Conservation (phyloP, 2,329 filamentous ascomycete genomes). For the Fusarium anthophilum region DNA sequence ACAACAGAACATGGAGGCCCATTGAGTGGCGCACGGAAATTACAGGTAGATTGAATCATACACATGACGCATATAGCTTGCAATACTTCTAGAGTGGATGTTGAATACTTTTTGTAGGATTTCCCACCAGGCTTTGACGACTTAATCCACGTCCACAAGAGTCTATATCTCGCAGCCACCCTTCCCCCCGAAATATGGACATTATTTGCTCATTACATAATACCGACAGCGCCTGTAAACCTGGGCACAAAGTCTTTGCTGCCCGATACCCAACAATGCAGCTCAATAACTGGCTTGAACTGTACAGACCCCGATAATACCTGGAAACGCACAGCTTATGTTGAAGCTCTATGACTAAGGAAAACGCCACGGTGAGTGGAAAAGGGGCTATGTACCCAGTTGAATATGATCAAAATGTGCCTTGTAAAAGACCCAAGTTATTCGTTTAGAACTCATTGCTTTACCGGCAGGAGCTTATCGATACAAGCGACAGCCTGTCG, state of each 20-base stretch:
- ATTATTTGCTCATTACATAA: constrained; percentile 34
- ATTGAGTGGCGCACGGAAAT: constrained; percentile 2
- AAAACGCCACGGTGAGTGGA: constrained; percentile 32
- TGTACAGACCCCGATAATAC: constrained; percentile 5
- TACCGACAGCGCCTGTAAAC: constrained; percentile 19
- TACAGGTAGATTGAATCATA: not conserved
- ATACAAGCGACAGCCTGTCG: constrained; percentile 41
- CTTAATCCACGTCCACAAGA: constrained; percentile 3
- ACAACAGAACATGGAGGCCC: not conserved
- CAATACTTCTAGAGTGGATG: constrained; percentile 3
- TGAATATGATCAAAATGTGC: constrained; percentile 28
- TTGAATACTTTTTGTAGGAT: constrained; percentile 31
- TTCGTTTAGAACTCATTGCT: constrained; percentile 29
- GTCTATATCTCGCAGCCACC: constrained; percentile 9
- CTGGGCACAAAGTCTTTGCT: constrained; percentile 1
- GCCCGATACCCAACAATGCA: constrained; percentile 21
- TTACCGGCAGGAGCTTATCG: constrained; percentile 37
- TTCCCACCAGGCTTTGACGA: constrained; percentile 8
- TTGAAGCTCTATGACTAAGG: constrained; percentile 15
- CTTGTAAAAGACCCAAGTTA: constrained; percentile 1
- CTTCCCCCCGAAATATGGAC: constrained; percentile 4
- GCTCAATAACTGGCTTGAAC: constrained; percentile 16
- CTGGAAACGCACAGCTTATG: constrained; percentile 1
- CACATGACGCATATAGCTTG: not conserved
- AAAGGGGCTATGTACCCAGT: constrained; percentile 11